Base-by-base conservation (phyloP, 257 asterid genomes). In the Solanum appendiculatum region DNA sequence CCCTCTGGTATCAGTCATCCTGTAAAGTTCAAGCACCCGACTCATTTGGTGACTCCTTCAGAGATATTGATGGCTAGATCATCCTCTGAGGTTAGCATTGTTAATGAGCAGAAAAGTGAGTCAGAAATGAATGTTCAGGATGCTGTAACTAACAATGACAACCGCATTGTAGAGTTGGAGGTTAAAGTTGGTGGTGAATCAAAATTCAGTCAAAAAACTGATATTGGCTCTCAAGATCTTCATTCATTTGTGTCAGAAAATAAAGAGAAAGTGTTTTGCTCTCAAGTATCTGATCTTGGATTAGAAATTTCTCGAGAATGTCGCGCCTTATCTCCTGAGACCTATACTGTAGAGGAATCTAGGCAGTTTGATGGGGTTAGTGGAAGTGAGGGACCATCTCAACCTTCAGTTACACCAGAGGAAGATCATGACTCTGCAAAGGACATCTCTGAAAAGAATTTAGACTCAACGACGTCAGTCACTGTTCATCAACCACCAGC, bases 1-100 rank as follows among this genome's bases (percentile, higher is more conserved):
- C 87, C 98, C 81, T 58, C 92, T 33, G 89, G 93, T 85, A 92
- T 91, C 80, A 93, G 87, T 81, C 92, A 92, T 87, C 93, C 91
- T 31, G 86, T 93, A 58, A 94, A 96, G 93, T 96, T 94, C 92
- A 96, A 94, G 91, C 98, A 93, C 91, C 99, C 99, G 44, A 97
- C 99, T 83, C 99, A 97, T 92, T 90, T 97, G 90, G 98, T 97
- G 68, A 97, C 99, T 86, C 98, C 99, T 91, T 90, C 98, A 37
- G 99, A 97, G 92, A 93, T 97, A 90, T 90, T 97, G 91, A 96
- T 92, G 98, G 95, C 95, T 82, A 93, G 77, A 87, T 91, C 99
- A 58, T 89, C 99, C 73, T 90, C 98, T 33, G 98, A 97, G 80
- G 90, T 90, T 87, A 93, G 64, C 91, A 91, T 91, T 85, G 56